Conservation (phyloP, 139 green algal species). For the Nannochloris sp. region DNA sequence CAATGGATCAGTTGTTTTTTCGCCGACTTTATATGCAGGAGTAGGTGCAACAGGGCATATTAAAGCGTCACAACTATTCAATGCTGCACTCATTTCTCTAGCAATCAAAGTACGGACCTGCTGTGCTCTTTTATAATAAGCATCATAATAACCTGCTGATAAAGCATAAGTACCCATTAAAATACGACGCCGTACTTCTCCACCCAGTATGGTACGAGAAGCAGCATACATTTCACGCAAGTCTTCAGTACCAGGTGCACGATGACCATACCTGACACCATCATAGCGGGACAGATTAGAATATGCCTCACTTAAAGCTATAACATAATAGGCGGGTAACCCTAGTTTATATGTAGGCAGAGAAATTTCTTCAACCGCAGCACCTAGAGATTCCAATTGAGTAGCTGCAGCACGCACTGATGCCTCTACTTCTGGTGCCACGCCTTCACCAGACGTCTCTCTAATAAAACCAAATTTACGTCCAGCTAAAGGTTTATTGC, state of each 20-base stretch:
- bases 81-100: slow-evolving; percentile 49
- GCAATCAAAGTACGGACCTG: slow-evolving; percentile 85
- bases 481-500: slow-evolving; percentile 54
- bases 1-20: slow-evolving; percentile 80
- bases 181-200: slow-evolving; percentile 91
- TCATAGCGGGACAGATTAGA: slow-evolving; percentile 96
- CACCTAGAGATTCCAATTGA: slow-evolving; percentile 65
- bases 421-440: slow-evolving; percentile 43
- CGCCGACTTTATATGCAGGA: slow-evolving; percentile 74
- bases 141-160: slow-evolving; percentile 91
- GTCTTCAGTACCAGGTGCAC: slow-evolving; percentile 1
- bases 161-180: slow-evolving; percentile 98
- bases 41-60: slow-evolving; percentile 79
- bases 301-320: slow-evolving; percentile 86
- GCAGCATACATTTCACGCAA: slow-evolving; percentile 54
- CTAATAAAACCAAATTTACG: slow-evolving; percentile 55
- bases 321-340: slow-evolving; percentile 95
- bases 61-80: slow-evolving; percentile 60
- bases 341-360: slow-evolving; percentile 67
- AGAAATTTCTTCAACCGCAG: slow-evolving; percentile 60
- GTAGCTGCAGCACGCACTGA: slow-evolving; percentile 16
- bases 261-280: slow-evolving; percentile 78
- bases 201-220: slow-evolving; percentile 52
- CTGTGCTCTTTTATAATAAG: slow-evolving; percentile 94
- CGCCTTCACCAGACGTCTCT: slow-evolving; percentile 76